These are phyloP conservation scores for Debaryomyces subglobosus DNA, from an alignment of 1,139 yeast genomes.

Conservation along the genomic window DNA sequence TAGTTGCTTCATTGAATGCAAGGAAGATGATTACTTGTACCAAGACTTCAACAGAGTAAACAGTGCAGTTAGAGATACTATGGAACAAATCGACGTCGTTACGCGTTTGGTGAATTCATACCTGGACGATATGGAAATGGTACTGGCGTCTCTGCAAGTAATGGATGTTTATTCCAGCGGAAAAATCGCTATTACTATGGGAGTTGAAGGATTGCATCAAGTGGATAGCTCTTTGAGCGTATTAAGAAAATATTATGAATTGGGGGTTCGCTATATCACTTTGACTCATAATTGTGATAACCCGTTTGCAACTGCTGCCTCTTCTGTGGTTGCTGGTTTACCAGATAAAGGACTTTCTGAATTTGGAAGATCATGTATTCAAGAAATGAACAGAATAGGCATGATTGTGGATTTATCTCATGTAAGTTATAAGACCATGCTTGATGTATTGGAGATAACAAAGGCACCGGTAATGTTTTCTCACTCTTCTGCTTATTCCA, in stretches of 20 bases:
- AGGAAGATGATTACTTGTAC: slow-evolving; percentile 37
- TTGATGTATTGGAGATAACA: slow-evolving; percentile 43
- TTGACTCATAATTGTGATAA: slow-evolving; percentile 59
- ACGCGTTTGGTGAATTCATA: slow-evolving; percentile 45
- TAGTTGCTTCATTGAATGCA: slow-evolving; percentile 49
- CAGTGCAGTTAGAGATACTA: slow-evolving; percentile 50
- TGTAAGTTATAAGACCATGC: slow-evolving; percentile 55
- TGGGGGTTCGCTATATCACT: slow-evolving; percentile 56
- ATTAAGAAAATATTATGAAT: slow-evolving; percentile 47
- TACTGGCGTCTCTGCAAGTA: slow-evolving; percentile 41
- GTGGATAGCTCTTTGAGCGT: slow-evolving; percentile 51
- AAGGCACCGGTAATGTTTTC: slow-evolving; percentile 54
- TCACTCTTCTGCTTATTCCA: slow-evolving; percentile 47
- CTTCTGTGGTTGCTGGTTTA: slow-evolving; percentile 28
- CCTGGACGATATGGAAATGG: slow-evolving; percentile 40
- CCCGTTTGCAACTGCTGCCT: slow-evolving; percentile 59
- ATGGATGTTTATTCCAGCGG: slow-evolving; percentile 30
- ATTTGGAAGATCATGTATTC: slow-evolving; percentile 41
- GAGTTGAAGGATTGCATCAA: slow-evolving; percentile 58
- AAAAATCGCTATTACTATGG: slow-evolving; percentile 49
- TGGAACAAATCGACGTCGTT: slow-evolving; percentile 56
- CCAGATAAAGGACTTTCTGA: slow-evolving; percentile 48
- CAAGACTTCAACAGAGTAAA: slow-evolving; percentile 44
- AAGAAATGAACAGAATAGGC: slow-evolving; percentile 55
- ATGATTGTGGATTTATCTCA: slow-evolving; percentile 58